phyloP scores from a whole-genome alignment of 257 asterid species.

The Solanum chiquidenum region DNA sequence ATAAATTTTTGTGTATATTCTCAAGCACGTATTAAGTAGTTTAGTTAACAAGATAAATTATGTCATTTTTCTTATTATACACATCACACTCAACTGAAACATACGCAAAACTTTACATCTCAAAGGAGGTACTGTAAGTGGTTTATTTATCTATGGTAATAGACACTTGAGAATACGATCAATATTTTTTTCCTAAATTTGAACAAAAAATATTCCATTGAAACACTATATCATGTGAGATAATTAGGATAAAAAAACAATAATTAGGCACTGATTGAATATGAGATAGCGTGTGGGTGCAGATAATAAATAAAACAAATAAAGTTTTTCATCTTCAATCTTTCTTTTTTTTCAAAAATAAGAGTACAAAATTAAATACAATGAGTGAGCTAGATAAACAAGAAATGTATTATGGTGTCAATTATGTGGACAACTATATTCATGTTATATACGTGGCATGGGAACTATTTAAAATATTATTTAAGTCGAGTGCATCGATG shows the following conservation, averaged over 20 bases:
- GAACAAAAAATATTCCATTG: neutral
- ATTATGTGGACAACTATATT: neutral
- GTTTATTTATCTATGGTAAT: neutral
- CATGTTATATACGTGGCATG: neutral
- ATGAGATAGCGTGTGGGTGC: neutral
- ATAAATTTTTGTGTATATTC: fast-evolving
- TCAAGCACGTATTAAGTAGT: neutral
- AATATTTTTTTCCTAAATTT: neutral
- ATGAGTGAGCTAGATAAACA: neutral
- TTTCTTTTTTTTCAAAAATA: neutral
- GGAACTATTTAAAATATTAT: neutral
- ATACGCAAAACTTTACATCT: neutral
- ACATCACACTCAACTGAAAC: neutral
- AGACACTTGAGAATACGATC: neutral
- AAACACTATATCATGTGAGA: neutral
- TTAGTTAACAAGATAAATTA: neutral
- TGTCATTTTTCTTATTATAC: neutral
- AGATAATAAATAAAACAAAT: neutral
- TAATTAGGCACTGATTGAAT: neutral
- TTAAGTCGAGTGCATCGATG: neutral
- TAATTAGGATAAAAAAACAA: neutral
- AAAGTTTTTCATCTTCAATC: neutral
- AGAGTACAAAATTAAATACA: neutral
- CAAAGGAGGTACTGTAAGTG: too few relatives aligned
- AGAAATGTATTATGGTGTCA: neutral